Evolutionary conservation across 176 grass and related monocot genomes (phyloP).

Genomic region (Oropetium thomaeum): DNA sequence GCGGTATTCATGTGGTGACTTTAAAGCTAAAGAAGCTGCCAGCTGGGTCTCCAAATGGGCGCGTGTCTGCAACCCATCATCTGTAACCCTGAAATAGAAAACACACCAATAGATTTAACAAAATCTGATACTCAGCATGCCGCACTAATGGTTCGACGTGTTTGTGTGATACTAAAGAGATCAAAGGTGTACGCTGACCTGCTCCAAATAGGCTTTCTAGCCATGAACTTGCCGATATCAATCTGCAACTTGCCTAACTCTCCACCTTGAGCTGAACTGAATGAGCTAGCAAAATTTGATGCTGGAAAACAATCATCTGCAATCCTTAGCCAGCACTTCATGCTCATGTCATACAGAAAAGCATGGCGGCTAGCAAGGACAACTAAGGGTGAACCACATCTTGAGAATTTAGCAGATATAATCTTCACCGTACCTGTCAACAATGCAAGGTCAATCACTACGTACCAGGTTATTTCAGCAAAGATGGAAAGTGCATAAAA

Average conservation of each 20-base stretch:
- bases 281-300: slow-evolving; percentile 79
- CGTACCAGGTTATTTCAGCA: not conserved
- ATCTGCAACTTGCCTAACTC: slow-evolving; percentile 84
- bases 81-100: slow-evolving; percentile 48
- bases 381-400: slow-evolving; percentile 84
- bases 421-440: slow-evolving; percentile 74
- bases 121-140: not conserved
- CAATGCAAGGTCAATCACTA: slow-evolving; percentile 23
- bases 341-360: slow-evolving; percentile 77
- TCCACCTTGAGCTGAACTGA: slow-evolving; percentile 67
- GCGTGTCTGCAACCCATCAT: slow-evolving; percentile 81
- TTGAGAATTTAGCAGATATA: slow-evolving; percentile 90
- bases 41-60: slow-evolving; percentile 93
- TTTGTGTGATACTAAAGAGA: slow-evolving; percentile 15
- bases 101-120: slow-evolving; percentile 2
- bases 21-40: slow-evolving; percentile 70
- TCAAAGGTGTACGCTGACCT: slow-evolving; percentile 41
- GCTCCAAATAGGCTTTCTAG: slow-evolving; percentile 72
- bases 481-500: slow-evolving; percentile 13
- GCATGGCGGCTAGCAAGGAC: slow-evolving; percentile 73
- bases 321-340: slow-evolving; percentile 96
- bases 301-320: slow-evolving; percentile 84
- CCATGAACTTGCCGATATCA: slow-evolving; percentile 81
- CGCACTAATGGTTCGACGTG: not conserved
- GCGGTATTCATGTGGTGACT: slow-evolving; percentile 85